Conservation (phyloP, 2,329 filamentous ascomycete genomes). For the Talaromyces sp. region DNA sequence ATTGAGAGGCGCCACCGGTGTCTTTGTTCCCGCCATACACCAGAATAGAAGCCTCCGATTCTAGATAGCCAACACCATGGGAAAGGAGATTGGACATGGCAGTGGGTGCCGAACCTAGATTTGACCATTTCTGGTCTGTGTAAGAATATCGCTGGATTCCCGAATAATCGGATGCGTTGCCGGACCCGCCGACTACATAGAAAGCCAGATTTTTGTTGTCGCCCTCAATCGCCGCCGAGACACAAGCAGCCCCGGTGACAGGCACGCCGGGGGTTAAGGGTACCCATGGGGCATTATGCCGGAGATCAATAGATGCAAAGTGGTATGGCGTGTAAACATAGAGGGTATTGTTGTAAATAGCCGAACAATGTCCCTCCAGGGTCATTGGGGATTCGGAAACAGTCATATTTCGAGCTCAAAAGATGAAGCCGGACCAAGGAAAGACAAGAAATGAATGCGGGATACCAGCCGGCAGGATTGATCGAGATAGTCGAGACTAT, state of each 20-base stretch:
- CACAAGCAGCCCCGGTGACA: conserved; percentile 76
- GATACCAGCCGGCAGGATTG: conserved; percentile 30
- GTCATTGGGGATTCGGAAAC: conserved; percentile 70
- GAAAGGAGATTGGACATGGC: conserved; percentile 58
- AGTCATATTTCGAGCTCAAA: conserved; percentile 58
- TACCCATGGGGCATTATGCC: conserved; percentile 72
- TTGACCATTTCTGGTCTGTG: conserved; percentile 60
- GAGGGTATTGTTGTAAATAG: conserved; percentile 77
- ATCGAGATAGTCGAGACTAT: conserved; percentile 22
- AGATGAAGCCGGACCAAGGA: conserved; percentile 34
- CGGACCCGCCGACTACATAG: conserved; percentile 80
- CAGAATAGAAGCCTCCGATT: conserved; percentile 70
- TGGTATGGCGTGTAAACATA: conserved; percentile 78
- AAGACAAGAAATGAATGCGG: conserved; percentile 17
- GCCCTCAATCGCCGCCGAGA: conserved; percentile 65
- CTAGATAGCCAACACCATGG: conserved; percentile 77
- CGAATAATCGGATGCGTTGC: conserved; percentile 60
- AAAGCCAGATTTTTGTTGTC: conserved; percentile 65
- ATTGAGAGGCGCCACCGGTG: conserved; percentile 60
- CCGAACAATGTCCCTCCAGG: conserved; percentile 78
- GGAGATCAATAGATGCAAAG: conserved; percentile 73
- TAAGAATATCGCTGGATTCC: conserved; percentile 75
- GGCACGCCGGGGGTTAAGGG: conserved; percentile 65
- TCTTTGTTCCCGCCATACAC: conserved; percentile 73
- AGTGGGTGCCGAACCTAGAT: conserved; percentile 54